These are phyloP conservation scores for Physcomitrellopsis africana DNA, from an alignment of 225 moss, liverwort and hornwort genomes.

Conservation along the genomic window DNA sequence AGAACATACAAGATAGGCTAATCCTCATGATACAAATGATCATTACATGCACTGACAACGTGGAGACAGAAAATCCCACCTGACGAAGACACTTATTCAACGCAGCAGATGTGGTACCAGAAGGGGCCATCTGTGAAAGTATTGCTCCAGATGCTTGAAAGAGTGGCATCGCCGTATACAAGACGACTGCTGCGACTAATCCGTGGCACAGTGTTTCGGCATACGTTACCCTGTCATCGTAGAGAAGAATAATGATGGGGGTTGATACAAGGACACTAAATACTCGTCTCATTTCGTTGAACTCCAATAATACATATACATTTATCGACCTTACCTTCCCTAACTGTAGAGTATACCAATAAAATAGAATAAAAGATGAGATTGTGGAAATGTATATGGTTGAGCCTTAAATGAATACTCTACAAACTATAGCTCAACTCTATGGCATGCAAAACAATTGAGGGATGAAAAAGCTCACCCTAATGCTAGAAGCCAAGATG, in stretches of 20 bases:
- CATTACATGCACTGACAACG: neutral
- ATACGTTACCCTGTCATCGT: slow-evolving; percentile 68
- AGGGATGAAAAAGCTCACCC: slow-evolving; percentile 54
- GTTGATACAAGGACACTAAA: neutral
- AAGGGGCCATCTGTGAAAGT: slow-evolving; percentile 85
- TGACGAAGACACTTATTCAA: slow-evolving; percentile 87
- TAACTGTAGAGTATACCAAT: neutral
- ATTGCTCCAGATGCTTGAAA: slow-evolving; percentile 89
- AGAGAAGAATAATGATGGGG: slow-evolving; percentile 22
- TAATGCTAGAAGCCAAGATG: slow-evolving; percentile 82
- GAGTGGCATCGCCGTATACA: slow-evolving; percentile 77
- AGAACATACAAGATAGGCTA: neutral
- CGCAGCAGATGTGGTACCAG: slow-evolving; percentile 81
- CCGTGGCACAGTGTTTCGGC: slow-evolving; percentile 92
- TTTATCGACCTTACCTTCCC: neutral
- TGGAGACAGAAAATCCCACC: slow-evolving; percentile 38
- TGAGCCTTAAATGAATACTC: slow-evolving; percentile 1
- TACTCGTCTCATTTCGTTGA: neutral
- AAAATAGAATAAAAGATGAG: neutral
- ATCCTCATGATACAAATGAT: neutral
- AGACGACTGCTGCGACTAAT: slow-evolving; percentile 70
- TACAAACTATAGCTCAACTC: neutral
- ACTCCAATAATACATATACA: neutral
- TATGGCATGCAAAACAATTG: slow-evolving; percentile 1
- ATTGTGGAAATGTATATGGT: neutral